Evolutionary conservation across 306 rosid genomes (phyloP).

Genomic region (Malus sieversii): DNA sequence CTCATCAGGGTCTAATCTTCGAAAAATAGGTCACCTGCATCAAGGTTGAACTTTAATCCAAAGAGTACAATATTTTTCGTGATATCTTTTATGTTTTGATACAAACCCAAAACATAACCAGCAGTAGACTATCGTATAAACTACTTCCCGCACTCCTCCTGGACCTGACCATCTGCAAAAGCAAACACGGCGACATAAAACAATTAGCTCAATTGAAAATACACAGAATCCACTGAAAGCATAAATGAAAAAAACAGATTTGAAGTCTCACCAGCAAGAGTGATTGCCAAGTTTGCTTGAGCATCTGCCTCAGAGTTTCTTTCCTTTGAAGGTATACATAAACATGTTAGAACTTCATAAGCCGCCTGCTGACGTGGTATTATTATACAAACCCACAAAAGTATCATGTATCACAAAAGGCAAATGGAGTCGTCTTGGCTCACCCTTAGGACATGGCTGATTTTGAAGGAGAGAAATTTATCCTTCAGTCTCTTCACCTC

Average conservation of each 20-base stretch:
- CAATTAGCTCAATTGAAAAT: not conserved
- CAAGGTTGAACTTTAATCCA: not conserved
- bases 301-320: conserved; percentile 77
- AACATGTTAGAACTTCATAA: conserved; percentile 19
- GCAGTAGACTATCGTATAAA: not conserved
- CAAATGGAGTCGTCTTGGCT: conserved; percentile 16
- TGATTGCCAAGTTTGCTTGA: conserved; percentile 76
- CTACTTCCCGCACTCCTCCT: conserved; percentile 39
- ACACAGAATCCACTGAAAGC: not conserved
- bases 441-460: conserved; percentile 85
- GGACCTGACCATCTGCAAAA: conserved; percentile 67
- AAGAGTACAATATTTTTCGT: not conserved
- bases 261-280: conserved; percentile 57
- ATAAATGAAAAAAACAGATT: conserved; percentile 8
- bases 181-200: not conserved
- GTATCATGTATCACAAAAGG: not conserved
- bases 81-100: not conserved
- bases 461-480: conserved; percentile 61
- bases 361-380: conserved; percentile 1
- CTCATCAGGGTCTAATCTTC: not conserved
- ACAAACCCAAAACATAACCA: not conserved
- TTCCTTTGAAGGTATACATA: conserved; percentile 36
- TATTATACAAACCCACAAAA: not conserved
- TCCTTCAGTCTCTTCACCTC: conserved; percentile 72
- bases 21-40: not conserved